phyloP scores from a whole-genome alignment of 345 rosid species.

The Citrus inodora region DNA sequence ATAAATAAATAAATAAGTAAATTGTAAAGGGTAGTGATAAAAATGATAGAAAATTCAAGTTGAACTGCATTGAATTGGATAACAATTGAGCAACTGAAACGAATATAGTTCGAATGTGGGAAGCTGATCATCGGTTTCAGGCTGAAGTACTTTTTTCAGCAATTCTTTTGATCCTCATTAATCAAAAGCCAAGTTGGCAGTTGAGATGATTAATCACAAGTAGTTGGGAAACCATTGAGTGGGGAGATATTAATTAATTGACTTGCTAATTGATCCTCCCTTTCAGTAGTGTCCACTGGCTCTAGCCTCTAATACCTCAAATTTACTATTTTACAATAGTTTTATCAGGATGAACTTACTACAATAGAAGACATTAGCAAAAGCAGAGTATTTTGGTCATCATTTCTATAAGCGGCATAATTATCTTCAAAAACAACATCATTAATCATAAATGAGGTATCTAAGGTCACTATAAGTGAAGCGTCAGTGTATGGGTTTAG shows the following conservation, averaged over 20 bases:
- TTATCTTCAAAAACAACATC: too few relatives aligned
- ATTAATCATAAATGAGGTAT: not conserved
- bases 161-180: not conserved
- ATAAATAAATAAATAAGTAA: too few relatives aligned
- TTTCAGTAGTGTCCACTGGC: not conserved
- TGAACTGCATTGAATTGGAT: not conserved
- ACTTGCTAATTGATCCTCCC: not conserved
- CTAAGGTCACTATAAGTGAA: not conserved
- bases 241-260: not conserved
- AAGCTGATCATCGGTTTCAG: not conserved
- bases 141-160: not conserved
- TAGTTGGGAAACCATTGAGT: not conserved
- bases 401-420: not conserved
- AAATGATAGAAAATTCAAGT: not conserved
- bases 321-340: not conserved
- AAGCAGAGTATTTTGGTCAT: not conserved
- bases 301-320: not conserved
- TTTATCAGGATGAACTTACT: not conserved
- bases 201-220: not conserved
- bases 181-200: not conserved
- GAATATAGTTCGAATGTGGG: not conserved
- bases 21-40: not conserved
- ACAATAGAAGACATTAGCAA: not conserved
- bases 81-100: not conserved
- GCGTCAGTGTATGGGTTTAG: not conserved